These are phyloP conservation scores for Schoenoplectus tabernaemontani DNA, from an alignment of 202 grass and related monocot species.

Conservation along the genomic window DNA sequence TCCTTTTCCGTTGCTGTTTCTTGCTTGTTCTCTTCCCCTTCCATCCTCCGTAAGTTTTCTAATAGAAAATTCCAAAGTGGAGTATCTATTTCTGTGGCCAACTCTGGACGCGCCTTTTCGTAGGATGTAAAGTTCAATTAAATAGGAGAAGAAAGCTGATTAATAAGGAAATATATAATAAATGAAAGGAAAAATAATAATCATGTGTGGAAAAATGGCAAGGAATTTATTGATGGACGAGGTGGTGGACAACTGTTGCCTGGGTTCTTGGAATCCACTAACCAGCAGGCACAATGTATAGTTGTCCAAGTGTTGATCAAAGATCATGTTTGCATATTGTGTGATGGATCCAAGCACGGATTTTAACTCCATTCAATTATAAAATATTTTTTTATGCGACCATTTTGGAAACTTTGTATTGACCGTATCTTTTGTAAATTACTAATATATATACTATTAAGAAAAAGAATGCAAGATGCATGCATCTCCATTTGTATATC, in stretches of 20 bases:
- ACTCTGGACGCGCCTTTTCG: background rate
- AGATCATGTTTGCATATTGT: too few species aligned
- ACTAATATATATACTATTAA: too few species aligned
- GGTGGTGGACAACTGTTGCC: background rate
- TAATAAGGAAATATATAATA: background rate
- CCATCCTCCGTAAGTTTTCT: background rate
- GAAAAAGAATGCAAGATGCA: too few species aligned
- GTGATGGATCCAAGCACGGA: too few species aligned
- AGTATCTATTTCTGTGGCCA: background rate
- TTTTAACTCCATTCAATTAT: too few species aligned
- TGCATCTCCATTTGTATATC: too few species aligned
- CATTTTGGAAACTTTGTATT: too few species aligned
- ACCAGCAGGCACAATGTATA: background rate
- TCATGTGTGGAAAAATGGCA: background rate
- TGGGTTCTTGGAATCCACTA: background rate
- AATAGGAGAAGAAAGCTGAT: background rate
- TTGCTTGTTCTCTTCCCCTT: slow-evolving; percentile 25
- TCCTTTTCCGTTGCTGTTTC: slow-evolving; percentile 14
- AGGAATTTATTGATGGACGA: background rate
- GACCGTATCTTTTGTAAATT: too few species aligned
- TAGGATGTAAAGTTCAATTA: background rate
- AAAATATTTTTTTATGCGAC: too few species aligned
- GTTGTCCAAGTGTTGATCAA: too few species aligned
- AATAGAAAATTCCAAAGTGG: background rate
- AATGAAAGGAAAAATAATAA: background rate